Conservation (phyloP, 2,329 filamentous ascomycete genomes). For the Paracoccidioides brasiliensis region DNA sequence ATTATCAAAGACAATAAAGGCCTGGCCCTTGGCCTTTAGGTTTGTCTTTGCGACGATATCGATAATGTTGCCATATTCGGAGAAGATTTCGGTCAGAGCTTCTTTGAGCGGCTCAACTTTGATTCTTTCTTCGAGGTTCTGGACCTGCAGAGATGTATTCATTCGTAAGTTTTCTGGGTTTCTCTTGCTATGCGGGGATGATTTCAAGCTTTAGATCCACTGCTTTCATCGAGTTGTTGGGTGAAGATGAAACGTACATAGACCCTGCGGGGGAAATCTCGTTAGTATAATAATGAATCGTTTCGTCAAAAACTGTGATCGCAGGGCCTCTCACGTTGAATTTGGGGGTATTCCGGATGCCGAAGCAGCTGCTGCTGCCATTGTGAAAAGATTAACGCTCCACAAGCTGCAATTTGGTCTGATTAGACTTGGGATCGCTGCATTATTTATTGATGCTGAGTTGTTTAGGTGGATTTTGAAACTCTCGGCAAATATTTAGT, state of each 20-base stretch:
- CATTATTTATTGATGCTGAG: not conserved
- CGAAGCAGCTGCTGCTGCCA: slow-evolving; percentile 24
- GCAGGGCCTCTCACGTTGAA: slow-evolving; percentile 23
- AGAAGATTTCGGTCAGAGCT: slow-evolving; percentile 64
- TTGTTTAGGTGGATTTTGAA: too few species aligned
- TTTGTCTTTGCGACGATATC: slow-evolving; percentile 84
- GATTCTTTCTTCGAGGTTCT: slow-evolving; percentile 85
- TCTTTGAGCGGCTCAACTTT: slow-evolving; percentile 66
- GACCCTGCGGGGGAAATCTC: slow-evolving; percentile 19
- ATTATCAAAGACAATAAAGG: slow-evolving; percentile 81
- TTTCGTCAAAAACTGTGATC: not conserved
- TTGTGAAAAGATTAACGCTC: slow-evolving; percentile 13
- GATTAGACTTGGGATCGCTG: not conserved
- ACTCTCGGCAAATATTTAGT: not conserved
- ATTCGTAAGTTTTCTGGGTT: not conserved
- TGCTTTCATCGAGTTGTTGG: not conserved
- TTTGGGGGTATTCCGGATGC: slow-evolving; percentile 23
- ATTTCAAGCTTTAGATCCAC: not conserved
- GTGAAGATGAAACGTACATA: slow-evolving; percentile 23
- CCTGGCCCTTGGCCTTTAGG: slow-evolving; percentile 84
- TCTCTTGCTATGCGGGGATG: not conserved
- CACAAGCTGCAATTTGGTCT: not conserved
- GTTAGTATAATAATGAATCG: not conserved
- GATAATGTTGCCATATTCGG: slow-evolving; percentile 73
- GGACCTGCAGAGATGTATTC: slow-evolving; percentile 34